Conservation (phyloP, 2,329 filamentous ascomycete species). For the Bipolaris gigantea region DNA sequence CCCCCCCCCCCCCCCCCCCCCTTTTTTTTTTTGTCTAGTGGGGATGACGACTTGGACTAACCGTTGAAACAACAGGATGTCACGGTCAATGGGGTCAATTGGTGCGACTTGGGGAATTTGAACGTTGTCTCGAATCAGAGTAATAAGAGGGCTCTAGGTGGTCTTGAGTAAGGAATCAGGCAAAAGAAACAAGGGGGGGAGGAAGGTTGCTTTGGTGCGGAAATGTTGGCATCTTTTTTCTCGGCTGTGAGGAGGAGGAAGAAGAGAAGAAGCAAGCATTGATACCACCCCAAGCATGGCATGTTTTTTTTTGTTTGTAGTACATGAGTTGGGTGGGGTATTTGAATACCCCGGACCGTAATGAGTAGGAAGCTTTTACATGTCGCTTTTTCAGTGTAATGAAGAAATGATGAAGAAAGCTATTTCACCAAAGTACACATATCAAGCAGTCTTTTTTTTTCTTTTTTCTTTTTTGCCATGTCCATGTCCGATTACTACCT, state of each 20-base stretch:
- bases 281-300: not conserved
- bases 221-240: not conserved
- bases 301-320: not conserved
- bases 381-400: too few relatives aligned
- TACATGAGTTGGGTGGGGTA: not conserved
- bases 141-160: slow-evolving; percentile 6
- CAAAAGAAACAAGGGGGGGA: too few relatives aligned
- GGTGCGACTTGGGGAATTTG: slow-evolving; percentile 43
- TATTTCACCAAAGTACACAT: too few relatives aligned
- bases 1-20: not conserved
- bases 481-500: too few relatives aligned
- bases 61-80: slow-evolving; percentile 17
- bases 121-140: slow-evolving; percentile 22
- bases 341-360: not conserved
- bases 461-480: too few relatives aligned
- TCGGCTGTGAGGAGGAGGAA: not conserved
- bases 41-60: not conserved
- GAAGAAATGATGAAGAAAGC: too few relatives aligned
- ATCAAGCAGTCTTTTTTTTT: too few relatives aligned
- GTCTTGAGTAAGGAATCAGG: not conserved
- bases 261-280: not conserved
- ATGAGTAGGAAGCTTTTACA: not conserved
- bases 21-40: not conserved
- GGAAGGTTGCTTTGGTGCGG: not conserved
- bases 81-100: slow-evolving; percentile 32